Base-by-base conservation (phyloP, 2,329 filamentous ascomycete species). In the Cryphonectria nitschkei region DNA sequence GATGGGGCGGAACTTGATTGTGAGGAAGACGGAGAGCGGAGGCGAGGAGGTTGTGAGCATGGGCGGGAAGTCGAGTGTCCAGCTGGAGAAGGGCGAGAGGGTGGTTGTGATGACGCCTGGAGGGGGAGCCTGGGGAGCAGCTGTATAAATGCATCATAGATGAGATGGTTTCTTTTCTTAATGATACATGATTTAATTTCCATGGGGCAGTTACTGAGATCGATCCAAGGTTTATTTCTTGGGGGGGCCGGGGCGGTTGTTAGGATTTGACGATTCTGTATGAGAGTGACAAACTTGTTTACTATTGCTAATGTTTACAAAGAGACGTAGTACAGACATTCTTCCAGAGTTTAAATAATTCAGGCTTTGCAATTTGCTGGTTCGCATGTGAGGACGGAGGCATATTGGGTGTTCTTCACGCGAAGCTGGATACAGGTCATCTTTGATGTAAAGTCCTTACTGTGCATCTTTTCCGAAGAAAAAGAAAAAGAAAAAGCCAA, bases 1-100 rank as follows among this genome's bases (percentile, higher is more conserved):
- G 71, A 86, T 88, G n/a, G 92, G 92, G 0, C 80, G 90, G 68
- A 94, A 94, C 73, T 83, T 91, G 69, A 93, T 91, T 90, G 86
- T 92, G 5, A 75, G 43, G 39, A 65, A 77, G 69, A 78, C 75
- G 68, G 74, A 75, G 3, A 73, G 74, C 46, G 7, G 39, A 29
- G 29, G 62, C 67, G 29, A 74, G 85, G 68, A 65, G 43, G 41
- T 65, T 3, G 63, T 65, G 41, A 88, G 87, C 70, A 75, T 90
- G 29, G 87, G 88, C 2, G 87, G 84, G 0, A 89, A 90, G 79
- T 89, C 89, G 70, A 88, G 87, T 2, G 87, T 87, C n/a, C 81
- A 80, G 39, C 88, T 90, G 85, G 80, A 85, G 75, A 80, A 84
- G 5, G 89, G 89, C 0, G 89, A 91, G 76, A 80, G 87, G 3